These are phyloP conservation scores for Cyberlindnera sargentensis DNA, from an alignment of 805 yeast genomes.

Conservation along the genomic window DNA sequence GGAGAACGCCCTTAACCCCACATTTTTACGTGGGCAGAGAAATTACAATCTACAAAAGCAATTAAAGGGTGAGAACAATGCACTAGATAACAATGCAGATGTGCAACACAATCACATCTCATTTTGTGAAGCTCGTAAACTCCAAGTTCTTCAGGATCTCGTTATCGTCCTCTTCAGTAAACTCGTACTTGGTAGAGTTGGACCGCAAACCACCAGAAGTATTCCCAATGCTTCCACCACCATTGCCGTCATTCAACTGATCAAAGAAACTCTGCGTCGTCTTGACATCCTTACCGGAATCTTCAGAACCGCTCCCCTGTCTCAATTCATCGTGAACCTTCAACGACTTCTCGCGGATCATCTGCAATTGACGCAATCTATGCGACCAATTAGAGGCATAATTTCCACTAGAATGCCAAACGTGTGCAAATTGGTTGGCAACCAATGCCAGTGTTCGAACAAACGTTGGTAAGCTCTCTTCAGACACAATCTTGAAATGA, in stretches of 20 bases:
- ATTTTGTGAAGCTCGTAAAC: slow-evolving; percentile 23
- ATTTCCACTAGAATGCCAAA: slow-evolving; percentile 59
- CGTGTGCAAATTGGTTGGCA: slow-evolving; percentile 65
- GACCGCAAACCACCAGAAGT: slow-evolving; percentile 4
- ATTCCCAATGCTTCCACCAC: slow-evolving; percentile 12
- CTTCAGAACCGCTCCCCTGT: slow-evolving; percentile 4
- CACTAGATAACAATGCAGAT: background rate
- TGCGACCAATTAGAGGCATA: slow-evolving; percentile 62
- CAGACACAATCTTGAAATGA: slow-evolving; percentile 64
- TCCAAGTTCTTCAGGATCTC: slow-evolving; percentile 21
- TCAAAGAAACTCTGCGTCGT: slow-evolving; percentile 18
- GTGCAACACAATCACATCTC: background rate
- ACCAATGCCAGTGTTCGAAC: slow-evolving; percentile 60
- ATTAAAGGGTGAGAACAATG: background rate
- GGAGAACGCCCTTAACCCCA: too few relatives aligned
- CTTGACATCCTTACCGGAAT: slow-evolving; percentile 8
- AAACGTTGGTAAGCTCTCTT: slow-evolving; percentile 50
- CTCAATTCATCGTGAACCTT: slow-evolving; percentile 10
- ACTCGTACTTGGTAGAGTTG: slow-evolving; percentile 17
- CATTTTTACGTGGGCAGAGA: too few relatives aligned
- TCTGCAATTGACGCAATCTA: slow-evolving; percentile 48
- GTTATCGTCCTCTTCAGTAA: slow-evolving; percentile 19
- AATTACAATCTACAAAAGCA: background rate
- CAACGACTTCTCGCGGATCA: slow-evolving; percentile 27
- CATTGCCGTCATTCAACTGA: slow-evolving; percentile 11